Evolutionary conservation across 495 filamentous ascomycete genomes (phyloP), one percentile per base, ranked within the genome.

Genomic region (Trichoderma virens): DNA sequence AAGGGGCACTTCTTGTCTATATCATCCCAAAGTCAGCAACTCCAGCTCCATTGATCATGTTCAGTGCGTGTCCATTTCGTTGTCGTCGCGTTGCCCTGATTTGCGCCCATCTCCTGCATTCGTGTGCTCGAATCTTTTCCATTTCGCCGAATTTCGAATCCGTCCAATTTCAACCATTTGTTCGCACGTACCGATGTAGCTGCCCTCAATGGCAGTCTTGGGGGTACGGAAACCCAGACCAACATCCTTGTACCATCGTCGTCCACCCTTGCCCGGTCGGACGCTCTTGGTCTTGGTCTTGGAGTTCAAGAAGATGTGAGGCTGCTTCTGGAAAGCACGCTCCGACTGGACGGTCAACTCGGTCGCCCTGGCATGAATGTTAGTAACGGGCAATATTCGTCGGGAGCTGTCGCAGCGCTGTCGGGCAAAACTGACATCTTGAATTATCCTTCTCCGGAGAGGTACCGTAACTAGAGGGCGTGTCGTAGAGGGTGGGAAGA

Each of bases 1-100:
- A 98, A 99, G 71, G 94, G 94, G 88, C 94, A 99, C 85, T 99
- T 99, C 89, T 99, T 97, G 87, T 99, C 94, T 97, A 78, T 74
- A 74, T 45, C 68, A 9, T 61, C 23, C 23, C 30, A 62, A n/a
- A 41, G 61, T 62, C 38, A 62, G 61, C 61, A 45, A 30, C 28
- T 62, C 38, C n/a, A 13, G 14, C 14, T 62, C 38, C 39, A 38
- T 3, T 13, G 59, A 35, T 23, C 9, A 35, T 38, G 7, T 9
- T 16, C 59, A 23, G 11, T 45, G 23, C 16, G 23, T 18, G 5
- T 38, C n/a, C 1, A 63, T 41, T 34, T 59, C 32, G 41, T 23
- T 20, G 18, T 61, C 31, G 31, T 35, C 60, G 60, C 25, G 7
- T 28, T 56, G 25, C 25, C 25, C 45, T 7, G 25, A 56, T 56